phyloP scores from a whole-genome alignment of 2,329 filamentous ascomycete genomes.

The Cercospora nicotianae region DNA sequence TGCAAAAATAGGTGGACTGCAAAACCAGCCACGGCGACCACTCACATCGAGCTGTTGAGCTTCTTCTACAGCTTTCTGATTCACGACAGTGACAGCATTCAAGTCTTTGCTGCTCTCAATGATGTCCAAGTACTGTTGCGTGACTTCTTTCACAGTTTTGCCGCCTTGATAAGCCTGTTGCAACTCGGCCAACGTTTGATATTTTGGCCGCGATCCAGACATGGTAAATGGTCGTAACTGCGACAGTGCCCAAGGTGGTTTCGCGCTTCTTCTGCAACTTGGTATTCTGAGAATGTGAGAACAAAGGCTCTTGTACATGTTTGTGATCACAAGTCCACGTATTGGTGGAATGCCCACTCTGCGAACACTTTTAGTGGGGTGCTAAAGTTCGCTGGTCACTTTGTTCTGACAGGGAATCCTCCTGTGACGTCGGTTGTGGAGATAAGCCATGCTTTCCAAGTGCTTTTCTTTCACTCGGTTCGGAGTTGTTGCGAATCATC shows the following conservation, averaged over 20 bases:
- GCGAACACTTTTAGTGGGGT: background rate
- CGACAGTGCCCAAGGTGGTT: conserved; percentile 7
- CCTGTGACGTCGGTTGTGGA: conserved; percentile 16
- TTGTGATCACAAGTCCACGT: background rate
- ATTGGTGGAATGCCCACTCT: background rate
- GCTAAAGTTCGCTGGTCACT: conserved; percentile 9
- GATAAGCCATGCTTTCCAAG: conserved; percentile 8
- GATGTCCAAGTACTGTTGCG: conserved; percentile 22
- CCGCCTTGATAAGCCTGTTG: conserved; percentile 21
- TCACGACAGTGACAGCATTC: conserved; percentile 29
- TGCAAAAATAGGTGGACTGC: background rate
- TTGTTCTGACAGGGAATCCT: conserved; percentile 7
- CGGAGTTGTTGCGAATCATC: background rate
- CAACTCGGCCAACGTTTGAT: conserved; percentile 23
- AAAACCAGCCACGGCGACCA: background rate
- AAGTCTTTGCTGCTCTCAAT: conserved; percentile 28
- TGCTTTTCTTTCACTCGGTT: background rate
- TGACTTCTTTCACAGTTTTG: conserved; percentile 21
- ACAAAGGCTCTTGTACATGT: conserved; percentile 4
- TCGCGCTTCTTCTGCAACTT: background rate
- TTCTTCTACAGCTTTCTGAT: conserved; percentile 23
- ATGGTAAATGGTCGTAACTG: conserved; percentile 7
- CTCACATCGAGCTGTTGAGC: conserved; percentile 26
- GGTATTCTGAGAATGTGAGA: background rate
- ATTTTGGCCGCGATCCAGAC: conserved; percentile 7